Evolutionary conservation across 2,329 filamentous ascomycete species (phyloP).

Genomic region (Aspergillus sp.): DNA sequence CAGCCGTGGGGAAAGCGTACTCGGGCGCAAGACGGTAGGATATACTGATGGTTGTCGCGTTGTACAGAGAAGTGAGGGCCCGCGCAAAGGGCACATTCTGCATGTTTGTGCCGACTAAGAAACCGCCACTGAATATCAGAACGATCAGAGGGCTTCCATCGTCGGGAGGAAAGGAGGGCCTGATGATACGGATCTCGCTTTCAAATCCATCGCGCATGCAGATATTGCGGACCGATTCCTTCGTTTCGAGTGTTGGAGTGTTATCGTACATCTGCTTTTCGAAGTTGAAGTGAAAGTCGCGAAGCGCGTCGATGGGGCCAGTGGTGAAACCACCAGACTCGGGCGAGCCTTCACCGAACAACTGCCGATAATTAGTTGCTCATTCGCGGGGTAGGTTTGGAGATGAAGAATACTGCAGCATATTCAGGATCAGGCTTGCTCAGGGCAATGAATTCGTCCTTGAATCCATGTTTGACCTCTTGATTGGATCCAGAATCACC

Average conservation of each 20-base stretch:
- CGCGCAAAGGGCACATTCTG: constrained; percentile 3
- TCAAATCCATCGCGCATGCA: constrained; percentile 12
- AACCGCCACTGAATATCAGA: constrained; percentile 7
- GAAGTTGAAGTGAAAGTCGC: neutral
- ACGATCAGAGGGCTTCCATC: constrained; percentile 2
- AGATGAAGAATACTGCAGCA: neutral
- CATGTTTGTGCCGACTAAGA: constrained; percentile 4
- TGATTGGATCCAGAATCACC: neutral
- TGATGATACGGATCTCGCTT: constrained; percentile 6
- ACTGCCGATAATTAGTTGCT: neutral
- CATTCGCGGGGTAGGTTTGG: neutral
- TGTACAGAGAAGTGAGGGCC: neutral
- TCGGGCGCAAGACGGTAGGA: constrained; percentile 12
- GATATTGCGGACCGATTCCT: constrained; percentile 1
- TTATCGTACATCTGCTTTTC: neutral
- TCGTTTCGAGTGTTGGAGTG: neutral
- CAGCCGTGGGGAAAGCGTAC: constrained; percentile 1
- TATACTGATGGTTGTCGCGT: neutral
- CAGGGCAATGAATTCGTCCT: neutral
- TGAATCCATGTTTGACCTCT: neutral
- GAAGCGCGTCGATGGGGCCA: neutral
- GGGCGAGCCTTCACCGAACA: neutral
- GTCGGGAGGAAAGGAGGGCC: neutral
- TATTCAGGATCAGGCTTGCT: constrained; percentile 9
- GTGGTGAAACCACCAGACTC: constrained; percentile 5